These are phyloP conservation scores for Zea luxurians DNA, from an alignment of 176 grass and related monocot species.

Conservation along the genomic window DNA sequence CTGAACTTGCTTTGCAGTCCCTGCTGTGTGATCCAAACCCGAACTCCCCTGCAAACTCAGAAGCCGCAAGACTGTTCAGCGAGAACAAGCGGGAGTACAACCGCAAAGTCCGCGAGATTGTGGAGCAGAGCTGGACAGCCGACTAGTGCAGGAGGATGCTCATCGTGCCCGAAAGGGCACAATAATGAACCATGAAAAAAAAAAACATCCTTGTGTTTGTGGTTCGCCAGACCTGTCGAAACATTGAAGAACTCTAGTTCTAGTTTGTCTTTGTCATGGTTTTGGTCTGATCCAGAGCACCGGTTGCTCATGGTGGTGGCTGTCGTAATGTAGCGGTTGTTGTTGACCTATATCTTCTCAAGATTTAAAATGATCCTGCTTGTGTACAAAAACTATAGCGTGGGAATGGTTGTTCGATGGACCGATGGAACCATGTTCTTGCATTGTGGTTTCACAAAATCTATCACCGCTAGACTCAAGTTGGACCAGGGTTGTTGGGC, in stretches of 20 bases:
- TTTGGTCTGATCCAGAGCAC: constrained; percentile 13
- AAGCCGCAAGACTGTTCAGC: constrained; percentile 86
- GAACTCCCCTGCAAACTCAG: constrained; percentile 92
- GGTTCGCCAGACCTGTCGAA: constrained; percentile 38
- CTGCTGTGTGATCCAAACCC: constrained; percentile 94
- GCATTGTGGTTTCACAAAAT: background rate
- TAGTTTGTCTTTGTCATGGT: constrained; percentile 24
- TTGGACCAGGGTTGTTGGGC: too few relatives aligned
- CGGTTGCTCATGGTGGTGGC: constrained; percentile 19
- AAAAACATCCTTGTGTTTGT: constrained; percentile 14
- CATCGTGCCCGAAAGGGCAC: constrained; percentile 26
- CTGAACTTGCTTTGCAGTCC: constrained; percentile 55
- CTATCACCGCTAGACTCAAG: too few relatives aligned
- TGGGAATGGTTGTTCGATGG: constrained; percentile 23
- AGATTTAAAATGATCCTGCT: constrained; percentile 11
- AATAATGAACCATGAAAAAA: constrained; percentile 36
- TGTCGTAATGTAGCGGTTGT: constrained; percentile 43
- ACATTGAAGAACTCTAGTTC: constrained; percentile 44
- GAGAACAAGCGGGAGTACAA: constrained; percentile 99
- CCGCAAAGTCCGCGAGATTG: constrained; percentile 82
- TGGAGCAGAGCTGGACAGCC: constrained; percentile 99
- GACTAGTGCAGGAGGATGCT: constrained; percentile 46
- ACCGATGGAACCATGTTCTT: background rate
- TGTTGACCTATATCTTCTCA: constrained; percentile 28
- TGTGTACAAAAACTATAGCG: constrained; percentile 43